Base-by-base conservation (phyloP, 768 basidiomycete genomes). In the Sarcodon sp. region DNA sequence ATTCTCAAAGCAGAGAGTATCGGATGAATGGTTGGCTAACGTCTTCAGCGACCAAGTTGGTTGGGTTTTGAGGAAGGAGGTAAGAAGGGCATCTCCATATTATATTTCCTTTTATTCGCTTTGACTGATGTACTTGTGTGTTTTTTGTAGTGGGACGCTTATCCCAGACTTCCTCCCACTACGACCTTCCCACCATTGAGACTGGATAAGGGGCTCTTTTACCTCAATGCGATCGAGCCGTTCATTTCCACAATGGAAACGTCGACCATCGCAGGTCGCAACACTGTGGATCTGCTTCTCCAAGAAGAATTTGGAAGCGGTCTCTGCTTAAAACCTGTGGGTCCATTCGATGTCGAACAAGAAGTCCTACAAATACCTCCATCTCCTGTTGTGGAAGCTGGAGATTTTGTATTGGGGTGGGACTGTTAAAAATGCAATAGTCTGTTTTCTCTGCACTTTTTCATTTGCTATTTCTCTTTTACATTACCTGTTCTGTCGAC, bases 211-310 rank as follows among this genome's bases (percentile, higher is more conserved):
- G 84, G 87, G 3, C 69, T 96, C 39, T 94, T 88, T 67, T 97
- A 97, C 57, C 82, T 91, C 43, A 94, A 92, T 54, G 79, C 87
- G 1, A 86, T 96, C 53, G 94, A 98, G 67, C 82, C 89, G 78
- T 77, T 89, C 55, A 84, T 92, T 43, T 87, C 82, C 11, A 90
- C 89, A 6, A 96, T 97, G 93, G 93, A 97, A 63, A 93, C 91
- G 0, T 82, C 92, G 64, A 90, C 87, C 0, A 62, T 94, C 33
- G 73, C 87, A 0, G 77, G 87, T 0, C 77, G 89, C 33, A 92
- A 93, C 60, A 71, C 84, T 35, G 87, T 89, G 43, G 88, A 90
- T 55, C 66, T 87, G 21, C 69, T 91, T 15, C 66, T 92, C 16
- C 71, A 76, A 33, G 84, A 90, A 33, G 74, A 81, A 56, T 91